Evolutionary conservation across 352 stramenopile genomes (phyloP).

Genomic region (Globisporangium camurandrum): DNA sequence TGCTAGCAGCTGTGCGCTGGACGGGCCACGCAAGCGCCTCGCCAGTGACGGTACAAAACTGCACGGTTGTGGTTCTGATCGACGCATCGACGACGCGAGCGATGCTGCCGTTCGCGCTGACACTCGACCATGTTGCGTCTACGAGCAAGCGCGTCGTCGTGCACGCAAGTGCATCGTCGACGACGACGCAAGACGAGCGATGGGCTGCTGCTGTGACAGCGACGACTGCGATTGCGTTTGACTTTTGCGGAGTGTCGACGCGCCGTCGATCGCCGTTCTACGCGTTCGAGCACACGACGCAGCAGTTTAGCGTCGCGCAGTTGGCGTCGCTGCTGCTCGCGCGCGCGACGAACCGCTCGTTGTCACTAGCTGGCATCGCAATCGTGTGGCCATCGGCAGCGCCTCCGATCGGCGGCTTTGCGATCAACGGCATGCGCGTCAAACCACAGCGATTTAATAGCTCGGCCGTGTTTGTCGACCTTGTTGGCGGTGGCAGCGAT

Average conservation of each 20-base stretch:
- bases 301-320: not conserved
- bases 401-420: conserved; percentile 4
- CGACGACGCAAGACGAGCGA: not conserved
- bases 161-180: conserved; percentile 5
- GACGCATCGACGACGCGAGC: not conserved
- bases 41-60: conserved; percentile 1
- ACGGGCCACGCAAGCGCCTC: not conserved
- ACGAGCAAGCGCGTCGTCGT: not conserved
- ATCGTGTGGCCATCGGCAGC: conserved; percentile 6
- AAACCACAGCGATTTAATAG: conserved; percentile 6
- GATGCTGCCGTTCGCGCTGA: conserved; percentile 13
- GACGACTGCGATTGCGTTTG: conserved; percentile 6
- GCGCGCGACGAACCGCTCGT: not conserved
- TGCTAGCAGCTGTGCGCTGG: not conserved
- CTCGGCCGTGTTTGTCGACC: conserved; percentile 4
- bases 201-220: conserved; percentile 6
- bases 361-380: not conserved
- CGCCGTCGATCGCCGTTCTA: conserved; percentile 1
- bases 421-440: conserved; percentile 1
- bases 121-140: conserved; percentile 7
- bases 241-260: conserved; percentile 10
- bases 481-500: not conserved
- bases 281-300: not conserved
- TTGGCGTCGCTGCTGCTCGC: conserved; percentile 1
- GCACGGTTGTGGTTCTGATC: conserved; percentile 13